phyloP scores from a whole-genome alignment of 306 rosid genomes.

The Myrica gale region DNA sequence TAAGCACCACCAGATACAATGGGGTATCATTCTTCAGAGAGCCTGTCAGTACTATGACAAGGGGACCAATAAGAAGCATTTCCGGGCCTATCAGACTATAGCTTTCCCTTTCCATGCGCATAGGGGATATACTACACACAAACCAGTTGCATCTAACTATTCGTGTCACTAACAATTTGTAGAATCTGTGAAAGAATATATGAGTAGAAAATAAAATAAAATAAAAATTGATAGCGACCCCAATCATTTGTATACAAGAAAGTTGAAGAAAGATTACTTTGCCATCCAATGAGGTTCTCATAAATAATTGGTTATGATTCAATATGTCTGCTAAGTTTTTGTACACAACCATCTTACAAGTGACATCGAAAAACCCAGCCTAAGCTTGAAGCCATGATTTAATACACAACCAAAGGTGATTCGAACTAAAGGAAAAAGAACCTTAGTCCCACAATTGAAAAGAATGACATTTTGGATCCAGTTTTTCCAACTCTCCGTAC shows the following conservation, averaged over 20 bases:
- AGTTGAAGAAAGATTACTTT: background rate
- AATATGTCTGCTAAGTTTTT: background rate
- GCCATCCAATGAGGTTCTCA: background rate
- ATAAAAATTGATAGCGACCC: background rate
- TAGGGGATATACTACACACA: too few relatives aligned
- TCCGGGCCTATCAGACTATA: too few relatives aligned
- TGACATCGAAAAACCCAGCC: background rate
- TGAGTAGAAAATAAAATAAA: background rate
- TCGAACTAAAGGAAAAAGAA: background rate
- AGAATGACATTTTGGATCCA: background rate
- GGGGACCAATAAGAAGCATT: too few relatives aligned
- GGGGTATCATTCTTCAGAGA: too few relatives aligned
- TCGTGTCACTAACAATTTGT: background rate
- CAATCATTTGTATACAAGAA: background rate
- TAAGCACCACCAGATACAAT: too few relatives aligned
- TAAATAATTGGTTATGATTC: background rate
- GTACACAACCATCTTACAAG: background rate
- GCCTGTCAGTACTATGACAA: constrained; percentile 1
- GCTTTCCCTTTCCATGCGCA: too few relatives aligned
- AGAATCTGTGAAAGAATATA: background rate
- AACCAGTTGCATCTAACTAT: background rate
- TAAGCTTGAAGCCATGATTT: background rate
- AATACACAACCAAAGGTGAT: background rate
- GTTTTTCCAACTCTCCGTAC: background rate
- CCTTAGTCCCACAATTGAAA: background rate